phyloP scores from a whole-genome alignment of 1,284 basidiomycete genomes.

The Rhodotorula sp. region DNA sequence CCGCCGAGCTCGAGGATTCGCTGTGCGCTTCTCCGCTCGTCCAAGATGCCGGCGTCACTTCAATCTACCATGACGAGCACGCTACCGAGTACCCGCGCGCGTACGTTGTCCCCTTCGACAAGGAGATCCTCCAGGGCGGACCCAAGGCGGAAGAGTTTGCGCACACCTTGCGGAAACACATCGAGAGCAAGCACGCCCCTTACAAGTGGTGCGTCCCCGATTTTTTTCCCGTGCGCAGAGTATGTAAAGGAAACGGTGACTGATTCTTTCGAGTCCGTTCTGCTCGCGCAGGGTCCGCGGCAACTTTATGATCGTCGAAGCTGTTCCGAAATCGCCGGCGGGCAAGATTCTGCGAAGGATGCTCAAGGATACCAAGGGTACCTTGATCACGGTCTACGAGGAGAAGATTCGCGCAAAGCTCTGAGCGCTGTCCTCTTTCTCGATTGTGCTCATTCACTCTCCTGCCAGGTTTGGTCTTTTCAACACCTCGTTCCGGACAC shows the following conservation, averaged over 20 bases:
- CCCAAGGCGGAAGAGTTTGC: conserved; percentile 25
- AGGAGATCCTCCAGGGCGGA: conserved; percentile 24
- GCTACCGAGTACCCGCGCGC: conserved; percentile 44
- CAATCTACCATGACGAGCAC: conserved; percentile 43
- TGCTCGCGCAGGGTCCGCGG: conserved; percentile 31
- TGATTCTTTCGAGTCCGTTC: not conserved
- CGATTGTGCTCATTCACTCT: not conserved
- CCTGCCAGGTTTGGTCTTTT: not conserved
- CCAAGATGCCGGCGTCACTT: conserved; percentile 45
- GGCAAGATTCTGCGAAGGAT: conserved; percentile 38
- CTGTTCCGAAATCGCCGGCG: conserved; percentile 34
- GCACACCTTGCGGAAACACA: conserved; percentile 26
- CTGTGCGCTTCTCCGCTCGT: conserved; percentile 44
- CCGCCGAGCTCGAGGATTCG: conserved; percentile 47
- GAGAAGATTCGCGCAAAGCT: conserved; percentile 37
- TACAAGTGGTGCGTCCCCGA: conserved; percentile 36
- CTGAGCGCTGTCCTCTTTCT: not conserved
- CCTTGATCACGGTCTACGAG: conserved; percentile 34
- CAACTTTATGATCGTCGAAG: conserved; percentile 33
- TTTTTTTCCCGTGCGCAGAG: not conserved
- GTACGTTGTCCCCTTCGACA: conserved; percentile 42
- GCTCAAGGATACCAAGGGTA: conserved; percentile 39
- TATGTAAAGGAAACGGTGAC: not conserved
- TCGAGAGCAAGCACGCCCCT: conserved; percentile 38
- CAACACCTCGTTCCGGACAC: too few relatives aligned